These are phyloP conservation scores for Taphrina populina DNA, from an alignment of 1,139 yeast species.

Conservation along the genomic window DNA sequence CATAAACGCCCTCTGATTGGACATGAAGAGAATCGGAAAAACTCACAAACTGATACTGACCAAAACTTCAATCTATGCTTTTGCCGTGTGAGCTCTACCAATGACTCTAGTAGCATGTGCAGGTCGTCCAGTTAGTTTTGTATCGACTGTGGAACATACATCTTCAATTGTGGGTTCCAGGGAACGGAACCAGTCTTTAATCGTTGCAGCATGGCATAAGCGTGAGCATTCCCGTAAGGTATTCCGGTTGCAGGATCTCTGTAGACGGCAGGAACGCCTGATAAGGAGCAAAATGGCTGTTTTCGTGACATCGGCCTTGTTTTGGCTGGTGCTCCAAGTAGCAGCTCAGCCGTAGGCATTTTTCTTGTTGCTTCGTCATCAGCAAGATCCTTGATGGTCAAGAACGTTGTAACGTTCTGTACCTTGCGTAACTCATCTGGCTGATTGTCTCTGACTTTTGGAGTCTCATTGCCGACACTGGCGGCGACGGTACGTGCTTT, in stretches of 20 bases:
- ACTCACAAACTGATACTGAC: no score
- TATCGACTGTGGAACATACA: constrained; percentile 26
- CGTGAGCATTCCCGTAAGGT: constrained; percentile 6
- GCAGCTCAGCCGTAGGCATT: background rate
- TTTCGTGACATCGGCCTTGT: no score
- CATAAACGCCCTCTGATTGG: no score
- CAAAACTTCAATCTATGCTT: no score
- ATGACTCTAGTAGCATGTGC: no score
- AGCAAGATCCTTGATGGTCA: constrained; percentile 12
- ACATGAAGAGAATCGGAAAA: no score
- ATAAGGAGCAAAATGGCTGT: constrained; percentile 23
- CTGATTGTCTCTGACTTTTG: background rate
- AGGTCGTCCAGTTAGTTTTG: no score
- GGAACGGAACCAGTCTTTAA: constrained; percentile 13
- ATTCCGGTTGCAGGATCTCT: constrained; percentile 34
- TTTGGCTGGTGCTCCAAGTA: background rate
- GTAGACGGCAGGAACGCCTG: constrained; percentile 31
- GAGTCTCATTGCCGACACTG: background rate
- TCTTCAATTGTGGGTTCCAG: constrained; percentile 21
- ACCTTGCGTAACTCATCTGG: background rate
- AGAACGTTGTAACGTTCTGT: constrained; percentile 2
- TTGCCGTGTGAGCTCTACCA: no score
- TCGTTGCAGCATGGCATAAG: constrained; percentile 10
- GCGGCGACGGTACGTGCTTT: background rate
- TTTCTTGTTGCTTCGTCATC: background rate